Evolutionary conservation across 129 eudicot species (phyloP).

Genomic region (Cynara cardunculus): DNA sequence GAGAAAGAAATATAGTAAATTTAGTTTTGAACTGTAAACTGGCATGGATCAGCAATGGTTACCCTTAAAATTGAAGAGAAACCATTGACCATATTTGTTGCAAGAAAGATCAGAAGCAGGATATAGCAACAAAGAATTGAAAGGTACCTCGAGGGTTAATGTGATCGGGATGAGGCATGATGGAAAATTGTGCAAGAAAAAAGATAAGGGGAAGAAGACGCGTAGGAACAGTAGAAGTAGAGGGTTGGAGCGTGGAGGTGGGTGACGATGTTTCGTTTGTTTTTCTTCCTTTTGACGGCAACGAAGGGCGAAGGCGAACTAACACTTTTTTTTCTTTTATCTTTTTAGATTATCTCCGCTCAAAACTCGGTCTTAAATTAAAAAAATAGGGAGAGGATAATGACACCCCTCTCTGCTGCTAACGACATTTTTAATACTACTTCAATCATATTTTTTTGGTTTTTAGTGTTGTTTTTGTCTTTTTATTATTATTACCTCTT

Average conservation of each 20-base stretch:
- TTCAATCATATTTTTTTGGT: no score
- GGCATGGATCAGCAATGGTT: background rate
- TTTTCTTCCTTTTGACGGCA: background rate
- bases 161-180: conserved; percentile 11
- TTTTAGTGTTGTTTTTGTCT: no score
- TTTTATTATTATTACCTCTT: no score
- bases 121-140: background rate
- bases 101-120: background rate
- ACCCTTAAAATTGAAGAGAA: background rate
- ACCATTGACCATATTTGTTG: background rate
- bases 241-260: background rate
- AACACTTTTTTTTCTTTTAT: no score
- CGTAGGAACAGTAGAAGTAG: background rate
- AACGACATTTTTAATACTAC: no score
- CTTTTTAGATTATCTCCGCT: no score
- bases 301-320: no score
- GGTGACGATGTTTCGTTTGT: background rate
- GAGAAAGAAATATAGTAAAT: background rate
- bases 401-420: no score
- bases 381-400: no score
- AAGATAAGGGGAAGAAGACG: background rate
- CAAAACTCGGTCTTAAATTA: no score
- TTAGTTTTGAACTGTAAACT: background rate
- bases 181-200: background rate
- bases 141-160: conserved; percentile 29